These are phyloP conservation scores for Obelidium mucronatum DNA, from an alignment of 192 early-diverging fungal genomes.

Conservation along the genomic window DNA sequence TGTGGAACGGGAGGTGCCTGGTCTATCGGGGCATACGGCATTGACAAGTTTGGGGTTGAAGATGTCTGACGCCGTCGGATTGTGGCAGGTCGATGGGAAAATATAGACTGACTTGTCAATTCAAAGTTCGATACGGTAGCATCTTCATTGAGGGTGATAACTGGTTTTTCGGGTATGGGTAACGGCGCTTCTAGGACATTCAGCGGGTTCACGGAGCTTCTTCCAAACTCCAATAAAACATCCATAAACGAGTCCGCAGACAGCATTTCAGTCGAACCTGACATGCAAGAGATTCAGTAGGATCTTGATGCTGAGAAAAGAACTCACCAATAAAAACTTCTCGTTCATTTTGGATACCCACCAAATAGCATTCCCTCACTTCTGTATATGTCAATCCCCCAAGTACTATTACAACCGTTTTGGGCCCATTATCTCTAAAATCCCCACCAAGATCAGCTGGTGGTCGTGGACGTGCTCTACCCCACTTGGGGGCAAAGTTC, in stretches of 20 bases:
- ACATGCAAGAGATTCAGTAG: no score
- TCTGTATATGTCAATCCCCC: slow-evolving; percentile 34
- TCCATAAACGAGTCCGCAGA: slow-evolving; percentile 14
- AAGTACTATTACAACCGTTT: slow-evolving; percentile 22
- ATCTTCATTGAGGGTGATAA: no score
- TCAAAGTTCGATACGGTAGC: background rate
- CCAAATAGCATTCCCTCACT: slow-evolving; percentile 18
- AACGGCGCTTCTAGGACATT: background rate
- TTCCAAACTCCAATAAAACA: background rate
- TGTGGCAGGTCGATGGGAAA: no score
- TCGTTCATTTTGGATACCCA: slow-evolving; percentile 18
- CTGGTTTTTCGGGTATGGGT: background rate
- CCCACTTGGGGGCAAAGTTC: slow-evolving; percentile 26
- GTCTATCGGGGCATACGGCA: no score
- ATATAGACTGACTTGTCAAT: no score
- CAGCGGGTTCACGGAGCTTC: background rate
- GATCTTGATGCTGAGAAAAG: background rate
- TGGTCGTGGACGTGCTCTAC: slow-evolving; percentile 8
- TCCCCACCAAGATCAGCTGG: slow-evolving; percentile 25
- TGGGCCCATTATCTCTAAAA: slow-evolving; percentile 26
- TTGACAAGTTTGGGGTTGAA: no score
- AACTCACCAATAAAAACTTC: slow-evolving; percentile 34
- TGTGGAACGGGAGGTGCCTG: no score
- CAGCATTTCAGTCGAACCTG: slow-evolving; percentile 25
- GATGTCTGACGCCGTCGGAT: no score